Evolutionary conservation across 1,284 basidiomycete genomes (phyloP).

Genomic region (Blastosporella zonata): DNA sequence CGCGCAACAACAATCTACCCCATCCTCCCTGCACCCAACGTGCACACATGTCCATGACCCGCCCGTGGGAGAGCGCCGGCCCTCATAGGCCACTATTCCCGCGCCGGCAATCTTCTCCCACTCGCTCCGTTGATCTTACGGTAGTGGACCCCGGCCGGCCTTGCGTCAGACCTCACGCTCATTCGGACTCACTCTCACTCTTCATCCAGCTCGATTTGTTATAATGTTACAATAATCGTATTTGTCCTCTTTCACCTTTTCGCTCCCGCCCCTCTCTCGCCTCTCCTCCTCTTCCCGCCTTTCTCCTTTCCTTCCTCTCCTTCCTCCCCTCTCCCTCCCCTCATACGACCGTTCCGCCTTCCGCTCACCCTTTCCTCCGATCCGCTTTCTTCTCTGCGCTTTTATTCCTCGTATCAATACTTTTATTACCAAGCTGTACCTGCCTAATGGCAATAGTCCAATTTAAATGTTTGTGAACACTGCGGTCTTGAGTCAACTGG

Average conservation of each 20-base stretch:
- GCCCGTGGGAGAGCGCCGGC: no score
- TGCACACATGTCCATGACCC: background rate
- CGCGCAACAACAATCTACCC: conserved; percentile 11
- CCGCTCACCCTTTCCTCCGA: no score
- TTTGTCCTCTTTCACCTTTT: conserved; percentile 6
- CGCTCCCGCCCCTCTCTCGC: background rate
- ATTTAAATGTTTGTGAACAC: background rate
- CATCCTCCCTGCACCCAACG: background rate
- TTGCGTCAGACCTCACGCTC: no score
- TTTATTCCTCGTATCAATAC: background rate
- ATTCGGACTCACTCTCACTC: background rate
- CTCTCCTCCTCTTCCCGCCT: background rate
- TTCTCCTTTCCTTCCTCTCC: background rate
- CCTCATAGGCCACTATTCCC: background rate
- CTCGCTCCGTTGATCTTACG: no score
- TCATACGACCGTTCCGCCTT: background rate
- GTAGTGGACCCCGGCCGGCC: no score
- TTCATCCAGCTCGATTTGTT: conserved; percentile 20
- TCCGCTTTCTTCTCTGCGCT: no score
- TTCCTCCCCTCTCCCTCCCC: background rate
- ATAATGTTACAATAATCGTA: no score
- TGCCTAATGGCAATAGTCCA: background rate
- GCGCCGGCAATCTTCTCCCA: background rate
- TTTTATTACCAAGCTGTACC: background rate
- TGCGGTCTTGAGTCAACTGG: no score